A percentile compares a stretch with the other conserved stretches of the same genome.
Conservation (phyloP, 371 early-diverging fungal species). For the Coemansia linderi region DNA sequence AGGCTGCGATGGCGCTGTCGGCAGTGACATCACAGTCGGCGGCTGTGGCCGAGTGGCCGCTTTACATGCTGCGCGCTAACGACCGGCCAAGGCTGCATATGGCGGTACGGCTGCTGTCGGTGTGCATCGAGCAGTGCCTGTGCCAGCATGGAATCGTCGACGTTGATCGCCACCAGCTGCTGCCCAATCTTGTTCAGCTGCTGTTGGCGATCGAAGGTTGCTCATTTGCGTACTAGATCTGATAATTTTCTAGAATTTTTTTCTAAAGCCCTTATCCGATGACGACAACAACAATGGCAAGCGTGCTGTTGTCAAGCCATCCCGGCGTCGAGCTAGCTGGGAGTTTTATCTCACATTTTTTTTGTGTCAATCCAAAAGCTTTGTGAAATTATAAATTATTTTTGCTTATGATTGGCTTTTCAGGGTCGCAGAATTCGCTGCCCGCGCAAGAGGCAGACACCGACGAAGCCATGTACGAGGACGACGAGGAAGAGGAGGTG, state of each 20-base stretch:
- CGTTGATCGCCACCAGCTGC: slow-evolving; percentile 13
- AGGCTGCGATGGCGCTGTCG: not conserved
- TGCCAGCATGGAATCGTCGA: slow-evolving; percentile 12
- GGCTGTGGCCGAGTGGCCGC: slow-evolving; percentile 20
- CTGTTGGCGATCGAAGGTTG: slow-evolving; percentile 35
- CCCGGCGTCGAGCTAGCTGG: no score
- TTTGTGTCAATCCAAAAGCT: no score
- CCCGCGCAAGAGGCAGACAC: not conserved
- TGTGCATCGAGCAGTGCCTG: slow-evolving; percentile 30
- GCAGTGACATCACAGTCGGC: not conserved
- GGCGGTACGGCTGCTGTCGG: slow-evolving; percentile 19
- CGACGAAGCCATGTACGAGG: not conserved
- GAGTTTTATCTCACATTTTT: no score
- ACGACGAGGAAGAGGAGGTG: not conserved
- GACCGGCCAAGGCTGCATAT: slow-evolving; percentile 20
- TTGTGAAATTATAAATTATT: not conserved
- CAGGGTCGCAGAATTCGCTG: not conserved
- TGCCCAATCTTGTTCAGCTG: slow-evolving; percentile 33
- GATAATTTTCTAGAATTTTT: not conserved
- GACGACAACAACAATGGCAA: no score
- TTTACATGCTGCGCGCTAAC: slow-evolving; percentile 13
- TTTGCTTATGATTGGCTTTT: not conserved
- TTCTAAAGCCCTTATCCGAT: not conserved
- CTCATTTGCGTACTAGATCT: slow-evolving; percentile 26
- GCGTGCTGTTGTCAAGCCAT: not conserved